Evolutionary conservation across 164 flowering plant species (phyloP).

Genomic region (Berberis vulgaris): DNA sequence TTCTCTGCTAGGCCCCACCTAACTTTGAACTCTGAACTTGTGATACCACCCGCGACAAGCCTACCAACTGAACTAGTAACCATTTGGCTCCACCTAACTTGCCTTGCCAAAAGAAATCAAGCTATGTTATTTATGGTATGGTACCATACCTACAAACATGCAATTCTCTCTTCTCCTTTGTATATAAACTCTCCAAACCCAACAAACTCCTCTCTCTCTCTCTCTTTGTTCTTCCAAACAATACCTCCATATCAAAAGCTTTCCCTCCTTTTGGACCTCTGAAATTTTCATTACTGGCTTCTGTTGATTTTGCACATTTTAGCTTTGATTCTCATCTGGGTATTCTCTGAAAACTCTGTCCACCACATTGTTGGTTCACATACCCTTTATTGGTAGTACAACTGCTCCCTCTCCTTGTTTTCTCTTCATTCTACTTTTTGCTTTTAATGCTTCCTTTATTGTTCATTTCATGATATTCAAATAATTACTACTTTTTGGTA

Average conservation of each 20-base stretch:
- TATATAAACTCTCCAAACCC: conserved; percentile 5
- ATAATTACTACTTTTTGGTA: neutral
- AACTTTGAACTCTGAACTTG: neutral
- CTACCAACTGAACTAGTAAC: neutral
- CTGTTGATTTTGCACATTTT: neutral
- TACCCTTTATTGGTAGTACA: neutral
- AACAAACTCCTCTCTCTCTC: conserved; percentile 6
- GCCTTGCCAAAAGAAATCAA: neutral
- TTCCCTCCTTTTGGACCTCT: neutral
- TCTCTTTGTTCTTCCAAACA: neutral
- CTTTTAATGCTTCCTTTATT: neutral
- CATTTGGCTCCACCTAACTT: neutral
- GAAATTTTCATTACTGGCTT: neutral
- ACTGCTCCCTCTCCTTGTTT: neutral
- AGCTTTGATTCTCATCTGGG: neutral
- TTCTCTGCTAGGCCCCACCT: conserved; percentile 1
- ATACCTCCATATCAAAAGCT: neutral
- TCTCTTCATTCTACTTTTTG: neutral
- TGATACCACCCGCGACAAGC: too few species aligned
- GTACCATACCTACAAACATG: too few species aligned
- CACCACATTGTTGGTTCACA: neutral
- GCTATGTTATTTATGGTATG: too few species aligned
- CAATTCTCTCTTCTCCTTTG: neutral
- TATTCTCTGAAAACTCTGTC: conserved; percentile 4
- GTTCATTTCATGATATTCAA: neutral